Base-by-base conservation (phyloP, 352 stramenopile genomes). In the Globisporangium irregulare region DNA sequence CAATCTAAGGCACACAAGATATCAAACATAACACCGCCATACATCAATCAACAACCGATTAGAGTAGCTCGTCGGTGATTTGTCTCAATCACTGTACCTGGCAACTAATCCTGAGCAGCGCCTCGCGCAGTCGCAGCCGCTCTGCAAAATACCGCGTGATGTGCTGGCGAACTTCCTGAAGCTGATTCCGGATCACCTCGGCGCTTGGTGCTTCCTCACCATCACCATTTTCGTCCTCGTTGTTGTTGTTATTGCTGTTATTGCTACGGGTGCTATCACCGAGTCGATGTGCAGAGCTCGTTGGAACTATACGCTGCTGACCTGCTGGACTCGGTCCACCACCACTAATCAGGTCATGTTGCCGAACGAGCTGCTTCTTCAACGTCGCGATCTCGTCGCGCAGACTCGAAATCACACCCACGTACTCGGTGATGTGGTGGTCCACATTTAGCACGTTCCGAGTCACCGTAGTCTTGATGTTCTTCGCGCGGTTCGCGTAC, bases 401-500 rank as follows among this genome's bases (percentile, higher is more conserved):
- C n/a, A 98, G 72, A 24, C 81, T 88, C 0, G 73, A 78, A 55
- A 98, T 97, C 9, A 98, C 74, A 9, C 73, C 74, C 8, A 90
- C 89, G 62, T 98, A 98, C 71, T 95, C 89, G 7, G 79, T 78
- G 56, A 95, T 90, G 69, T 95, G 76, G 70, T 97, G 87, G 58
- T 97, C 93, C 0, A 96, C 82, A 38, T 87, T 90, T 15, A 97
- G 78, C 2, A 97, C 86, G 65, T 98, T 98, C 51, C 74, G 70
- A 53, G 76, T 81, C 27, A 97, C 80, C 2, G 89, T 97, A 8
- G 92, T 98, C 73, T 98, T 97, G 76, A 98, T 98, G 66, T 96
- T 97, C 71, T 98, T 97, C 12, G 92, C 92, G 55, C 92, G 78
- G 59, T 97, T 97, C 3, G 92, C 92, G 69, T 98, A 98, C 71